Evolutionary conservation across 768 basidiomycete species (phyloP).

Genomic region (Naganishia friedmannii): DNA sequence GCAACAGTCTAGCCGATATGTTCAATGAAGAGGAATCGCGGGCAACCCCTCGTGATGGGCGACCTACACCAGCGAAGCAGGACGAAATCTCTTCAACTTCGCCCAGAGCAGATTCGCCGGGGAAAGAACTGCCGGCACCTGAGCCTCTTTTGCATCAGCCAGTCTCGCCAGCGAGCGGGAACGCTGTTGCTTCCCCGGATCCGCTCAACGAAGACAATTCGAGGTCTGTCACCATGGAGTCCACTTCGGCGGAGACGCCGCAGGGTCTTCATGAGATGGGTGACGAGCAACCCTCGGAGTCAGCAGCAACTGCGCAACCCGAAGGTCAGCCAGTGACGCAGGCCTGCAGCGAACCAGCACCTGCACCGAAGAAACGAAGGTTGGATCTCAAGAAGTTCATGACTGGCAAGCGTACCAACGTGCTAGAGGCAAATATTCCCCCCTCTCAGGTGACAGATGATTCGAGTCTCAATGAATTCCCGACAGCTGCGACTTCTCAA

Average conservation of each 20-base stretch:
- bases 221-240: background rate
- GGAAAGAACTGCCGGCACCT: background rate
- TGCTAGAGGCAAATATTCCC: background rate
- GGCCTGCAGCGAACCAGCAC: background rate
- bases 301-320: background rate
- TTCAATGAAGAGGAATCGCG: constrained; percentile 9
- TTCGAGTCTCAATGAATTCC: background rate
- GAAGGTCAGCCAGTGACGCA: background rate
- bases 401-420: background rate
- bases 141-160: background rate
- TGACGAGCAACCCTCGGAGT: background rate
- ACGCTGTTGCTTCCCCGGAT: background rate
- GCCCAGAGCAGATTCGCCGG: background rate
- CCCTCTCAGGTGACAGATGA: background rate
- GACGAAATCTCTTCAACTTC: background rate
- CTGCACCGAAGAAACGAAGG: constrained; percentile 27
- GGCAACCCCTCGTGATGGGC: background rate
- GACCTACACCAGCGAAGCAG: background rate
- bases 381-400: constrained; percentile 29
- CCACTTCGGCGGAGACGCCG: background rate
- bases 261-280: background rate
- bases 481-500: background rate
- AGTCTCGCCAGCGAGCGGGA: background rate
- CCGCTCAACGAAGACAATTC: background rate
- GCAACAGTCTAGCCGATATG: constrained; percentile 20